Percentiles rank a stretch among this genome's conserved stretches.
Conservation (phyloP, 148 eudicot genomes). For the Amaranthus cruentus region DNA sequence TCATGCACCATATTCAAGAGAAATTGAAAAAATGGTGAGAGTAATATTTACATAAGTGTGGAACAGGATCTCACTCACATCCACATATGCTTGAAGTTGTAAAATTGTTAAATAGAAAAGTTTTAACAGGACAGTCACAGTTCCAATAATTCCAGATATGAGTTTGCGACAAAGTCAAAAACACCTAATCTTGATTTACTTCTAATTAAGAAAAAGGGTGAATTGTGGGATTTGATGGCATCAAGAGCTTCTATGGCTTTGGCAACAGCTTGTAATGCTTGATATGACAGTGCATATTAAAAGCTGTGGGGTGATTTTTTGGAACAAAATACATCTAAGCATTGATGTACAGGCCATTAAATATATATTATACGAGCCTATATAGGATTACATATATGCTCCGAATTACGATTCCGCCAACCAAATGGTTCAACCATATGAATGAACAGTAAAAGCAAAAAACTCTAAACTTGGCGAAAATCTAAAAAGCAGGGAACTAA, state of each 20-base stretch:
- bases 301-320: too few relatives aligned
- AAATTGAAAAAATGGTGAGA: too few relatives aligned
- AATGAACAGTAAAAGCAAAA: not conserved
- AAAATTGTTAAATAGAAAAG: too few relatives aligned
- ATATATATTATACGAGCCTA: not conserved
- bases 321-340: not conserved
- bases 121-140: too few relatives aligned
- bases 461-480: not conserved
- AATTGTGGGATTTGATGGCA: not conserved
- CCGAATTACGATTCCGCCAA: too few relatives aligned
- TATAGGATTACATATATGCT: not conserved
- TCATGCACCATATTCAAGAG: too few relatives aligned
- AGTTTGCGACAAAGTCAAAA: too few relatives aligned
- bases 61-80: too few relatives aligned
- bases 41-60: too few relatives aligned
- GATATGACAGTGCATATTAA: not conserved
- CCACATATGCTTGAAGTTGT: too few relatives aligned
- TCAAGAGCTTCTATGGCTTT: not conserved
- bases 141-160: too few relatives aligned
- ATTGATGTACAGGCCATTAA: not conserved
- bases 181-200: not conserved
- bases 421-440: too few relatives aligned
- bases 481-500: not conserved
- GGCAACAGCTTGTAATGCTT: not conserved
- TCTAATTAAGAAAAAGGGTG: not conserved